Base-by-base conservation (phyloP, 2,329 filamentous ascomycete species). In the Botrytis fragariae region DNA sequence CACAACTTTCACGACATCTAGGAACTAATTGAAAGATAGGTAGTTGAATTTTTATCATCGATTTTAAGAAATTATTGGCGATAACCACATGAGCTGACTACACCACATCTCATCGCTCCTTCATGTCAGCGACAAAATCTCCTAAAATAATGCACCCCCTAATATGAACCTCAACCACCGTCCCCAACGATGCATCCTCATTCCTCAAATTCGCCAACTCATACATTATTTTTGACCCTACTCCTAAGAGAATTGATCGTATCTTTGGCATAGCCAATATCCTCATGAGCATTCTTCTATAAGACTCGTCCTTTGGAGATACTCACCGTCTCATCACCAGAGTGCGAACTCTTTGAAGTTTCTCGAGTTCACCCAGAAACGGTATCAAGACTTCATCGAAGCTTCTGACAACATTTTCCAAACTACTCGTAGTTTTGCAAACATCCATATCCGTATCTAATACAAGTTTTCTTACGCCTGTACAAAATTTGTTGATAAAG, bases 71-170 rank as follows among this genome's bases (percentile, higher is more conserved):
- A n/a, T n/a, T 1, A 16, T 54, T n/a, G 25, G 12, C 48, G 16
- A 54, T n/a, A 14, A 3, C 5, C 2, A 3, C 25, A 16, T 54
- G 22, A 3, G 7, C 25, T 54, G 5, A 54, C 12, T 54, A n/a
- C 0, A 51, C 0, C 14, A n/a, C 3, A 14, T n/a, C 48, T n/a
- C 48, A 14, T 16, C 25, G 25, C 10, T 6, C 2, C 12, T 0
- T 51, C 12, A 16, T 6, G 2, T 3, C 10, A 51, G 4, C 10
- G 10, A 51, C 10, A 14, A 14, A n/a, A n/a, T 22, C 25, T 4
- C 48, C 48, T 16, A 1, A 51, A 51, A n/a, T 1, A n/a, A n/a
- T 16, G 10, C n/a, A 10, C 25, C 10, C 2, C 22, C 48, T 51
- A n/a, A 51, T 14, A n/a, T n/a, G 25, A n/a, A 14, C 48, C 6